Conservation (phyloP, 805 yeast species). For the Candida maesae region DNA sequence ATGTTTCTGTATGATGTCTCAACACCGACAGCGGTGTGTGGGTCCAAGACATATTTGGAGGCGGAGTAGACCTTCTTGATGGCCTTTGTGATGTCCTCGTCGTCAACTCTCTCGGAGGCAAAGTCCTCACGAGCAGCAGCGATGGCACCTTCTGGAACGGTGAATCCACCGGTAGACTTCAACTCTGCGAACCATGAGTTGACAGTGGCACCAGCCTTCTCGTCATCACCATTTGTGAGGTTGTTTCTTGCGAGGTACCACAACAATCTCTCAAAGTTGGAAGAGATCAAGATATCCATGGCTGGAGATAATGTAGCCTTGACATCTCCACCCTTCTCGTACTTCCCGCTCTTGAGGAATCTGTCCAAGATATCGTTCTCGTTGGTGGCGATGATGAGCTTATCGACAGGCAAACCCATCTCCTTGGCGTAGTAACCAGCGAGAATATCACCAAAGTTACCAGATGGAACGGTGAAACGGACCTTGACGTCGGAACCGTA, state of each 20-base stretch:
- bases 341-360: constrained; percentile 81
- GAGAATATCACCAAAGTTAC: constrained; percentile 96
- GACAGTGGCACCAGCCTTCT: constrained; percentile 70
- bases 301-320: constrained; percentile 95
- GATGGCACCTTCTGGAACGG: constrained; percentile 62
- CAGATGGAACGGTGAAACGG: constrained; percentile 92
- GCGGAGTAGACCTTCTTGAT: constrained; percentile 67
- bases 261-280: constrained; percentile 92
- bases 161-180: constrained; percentile 71
- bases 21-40: constrained; percentile 95
- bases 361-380: constrained; percentile 94
- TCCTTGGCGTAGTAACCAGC: constrained; percentile 94
- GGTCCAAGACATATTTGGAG: constrained; percentile 80
- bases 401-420: constrained; percentile 92
- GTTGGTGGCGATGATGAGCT: constrained; percentile 90
- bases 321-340: constrained; percentile 72
- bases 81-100: constrained; percentile 73
- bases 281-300: constrained; percentile 94
- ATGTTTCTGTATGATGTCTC: constrained; percentile 67
- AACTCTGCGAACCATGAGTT: constrained; percentile 75
- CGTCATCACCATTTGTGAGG: constrained; percentile 45
- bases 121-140: constrained; percentile 65
- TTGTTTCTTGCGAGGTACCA: constrained; percentile 89
- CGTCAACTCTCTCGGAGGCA: constrained; percentile 75
- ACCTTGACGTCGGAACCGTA: constrained; percentile 42